phyloP scores from a whole-genome alignment of 2,329 filamentous ascomycete genomes.

The Lasiodiplodia citricola region DNA sequence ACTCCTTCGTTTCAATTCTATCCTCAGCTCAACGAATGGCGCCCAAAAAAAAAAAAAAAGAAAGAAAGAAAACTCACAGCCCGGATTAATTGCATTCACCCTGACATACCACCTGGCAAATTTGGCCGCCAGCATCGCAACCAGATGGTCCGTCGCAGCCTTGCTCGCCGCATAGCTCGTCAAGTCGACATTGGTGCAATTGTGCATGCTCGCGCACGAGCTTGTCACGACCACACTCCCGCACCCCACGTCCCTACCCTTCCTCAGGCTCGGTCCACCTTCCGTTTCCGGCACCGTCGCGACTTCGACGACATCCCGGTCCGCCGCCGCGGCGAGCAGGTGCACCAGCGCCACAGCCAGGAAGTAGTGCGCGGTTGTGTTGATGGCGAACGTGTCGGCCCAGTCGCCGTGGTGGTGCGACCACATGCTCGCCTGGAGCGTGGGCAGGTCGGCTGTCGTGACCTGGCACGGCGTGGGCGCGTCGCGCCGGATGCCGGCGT shows the following conservation, averaged over 20 bases:
- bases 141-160: constrained; percentile 59
- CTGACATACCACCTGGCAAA: constrained; percentile 52
- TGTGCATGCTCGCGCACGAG: constrained; percentile 60
- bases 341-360: constrained; percentile 54
- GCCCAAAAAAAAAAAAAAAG: neutral
- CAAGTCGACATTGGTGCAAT: constrained; percentile 58
- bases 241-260: constrained; percentile 46
- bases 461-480: constrained; percentile 52
- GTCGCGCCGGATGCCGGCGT: constrained; percentile 56
- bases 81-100: constrained; percentile 53
- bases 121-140: constrained; percentile 56
- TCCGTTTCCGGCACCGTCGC: neutral
- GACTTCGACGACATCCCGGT: constrained; percentile 20
- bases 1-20: neutral
- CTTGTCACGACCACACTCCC: constrained; percentile 57
- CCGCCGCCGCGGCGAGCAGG: constrained; percentile 49
- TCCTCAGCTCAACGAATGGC: neutral
- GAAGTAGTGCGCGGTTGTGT: constrained; percentile 58
- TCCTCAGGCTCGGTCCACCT: constrained; percentile 34
- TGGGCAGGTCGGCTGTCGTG: constrained; percentile 47
- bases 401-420: constrained; percentile 51
- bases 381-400: constrained; percentile 54
- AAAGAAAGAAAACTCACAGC: constrained; percentile 41
- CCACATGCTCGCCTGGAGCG: constrained; percentile 56
- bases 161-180: constrained; percentile 60